Percentiles rank a stretch among this genome's conserved stretches.
Conservation (phyloP, 305 asterid species). For the Solanum aculeatissimum region DNA sequence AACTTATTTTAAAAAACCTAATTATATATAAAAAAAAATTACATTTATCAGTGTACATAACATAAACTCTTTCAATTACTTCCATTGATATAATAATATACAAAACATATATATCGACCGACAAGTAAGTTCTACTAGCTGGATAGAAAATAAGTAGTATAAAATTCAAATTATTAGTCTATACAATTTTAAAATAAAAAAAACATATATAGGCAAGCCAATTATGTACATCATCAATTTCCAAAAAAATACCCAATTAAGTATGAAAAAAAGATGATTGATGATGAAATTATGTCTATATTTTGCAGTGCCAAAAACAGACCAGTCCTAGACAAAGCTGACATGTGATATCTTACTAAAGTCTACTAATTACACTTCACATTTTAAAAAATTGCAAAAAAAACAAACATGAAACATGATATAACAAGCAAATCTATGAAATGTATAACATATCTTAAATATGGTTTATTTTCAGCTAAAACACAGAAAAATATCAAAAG, state of each 20-base stretch:
- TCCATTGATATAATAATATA: background rate
- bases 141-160: background rate
- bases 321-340: slow-evolving; percentile 22
- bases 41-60: background rate
- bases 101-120: background rate
- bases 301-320: slow-evolving; percentile 6
- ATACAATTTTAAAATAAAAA: background rate
- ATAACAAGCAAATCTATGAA: slow-evolving; percentile 24
- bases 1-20: too few species aligned
- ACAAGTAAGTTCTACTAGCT: background rate
- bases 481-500: background rate
- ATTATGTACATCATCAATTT: background rate
- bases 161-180: background rate
- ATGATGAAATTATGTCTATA: background rate
- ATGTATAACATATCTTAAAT: background rate
- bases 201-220: background rate
- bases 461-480: background rate
- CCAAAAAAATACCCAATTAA: background rate
- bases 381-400: background rate
- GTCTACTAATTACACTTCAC: slow-evolving; percentile 3
- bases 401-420: slow-evolving; percentile 17
- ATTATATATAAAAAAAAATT: too few species aligned
- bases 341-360: slow-evolving; percentile 26
- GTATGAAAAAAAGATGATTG: slow-evolving; percentile 5
- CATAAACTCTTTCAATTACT: background rate